Conservation (phyloP, 2,329 filamentous ascomycete genomes). For the Venturia oleaginea region DNA sequence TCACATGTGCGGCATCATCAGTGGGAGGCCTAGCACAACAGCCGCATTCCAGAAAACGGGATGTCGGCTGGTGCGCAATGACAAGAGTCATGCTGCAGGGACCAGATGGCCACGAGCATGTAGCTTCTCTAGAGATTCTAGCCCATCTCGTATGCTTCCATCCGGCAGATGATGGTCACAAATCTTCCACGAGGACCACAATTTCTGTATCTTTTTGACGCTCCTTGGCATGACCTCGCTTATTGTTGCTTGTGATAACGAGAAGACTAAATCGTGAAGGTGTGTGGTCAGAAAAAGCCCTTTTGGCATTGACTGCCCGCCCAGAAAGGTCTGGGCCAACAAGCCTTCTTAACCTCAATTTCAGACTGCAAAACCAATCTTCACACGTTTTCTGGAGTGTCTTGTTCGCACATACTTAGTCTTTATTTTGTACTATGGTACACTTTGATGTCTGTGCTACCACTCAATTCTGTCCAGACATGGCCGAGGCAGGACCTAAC, state of each 20-base stretch:
- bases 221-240: background rate
- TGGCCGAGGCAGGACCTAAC: conserved; percentile 1
- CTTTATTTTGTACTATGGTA: too few relatives aligned
- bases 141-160: background rate
- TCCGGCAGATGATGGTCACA: background rate
- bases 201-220: background rate
- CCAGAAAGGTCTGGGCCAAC: background rate
- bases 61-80: background rate
- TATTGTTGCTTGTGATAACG: background rate
- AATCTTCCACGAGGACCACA: background rate
- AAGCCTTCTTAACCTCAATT: background rate
- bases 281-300: background rate
- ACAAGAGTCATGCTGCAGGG: background rate
- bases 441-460: background rate
- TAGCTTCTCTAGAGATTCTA: background rate
- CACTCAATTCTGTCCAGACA: background rate
- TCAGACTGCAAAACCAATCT: background rate
- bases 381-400: background rate
- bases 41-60: background rate
- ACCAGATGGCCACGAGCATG: background rate
- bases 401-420: background rate
- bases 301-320: background rate
- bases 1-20: background rate
- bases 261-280: background rate
- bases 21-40: background rate